Evolutionary conservation across 768 basidiomycete species (phyloP).

Genomic region (Boletus sp.): DNA sequence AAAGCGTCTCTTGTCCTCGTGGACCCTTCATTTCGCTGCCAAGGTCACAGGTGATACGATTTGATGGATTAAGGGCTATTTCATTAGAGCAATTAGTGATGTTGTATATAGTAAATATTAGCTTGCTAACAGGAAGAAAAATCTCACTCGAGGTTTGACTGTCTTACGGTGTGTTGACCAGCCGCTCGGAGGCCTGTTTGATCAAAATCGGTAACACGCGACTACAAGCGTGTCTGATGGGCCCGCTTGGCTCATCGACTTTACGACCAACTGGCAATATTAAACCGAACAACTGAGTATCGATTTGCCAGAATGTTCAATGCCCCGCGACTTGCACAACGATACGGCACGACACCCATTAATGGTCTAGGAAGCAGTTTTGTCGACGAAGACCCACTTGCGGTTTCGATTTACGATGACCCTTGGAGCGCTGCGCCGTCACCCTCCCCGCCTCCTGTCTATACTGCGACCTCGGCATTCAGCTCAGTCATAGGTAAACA

Average conservation of each 20-base stretch:
- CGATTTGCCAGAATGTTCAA: conserved; percentile 66
- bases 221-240: not conserved
- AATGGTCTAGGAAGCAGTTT: conserved; percentile 68
- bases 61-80: conserved; percentile 18
- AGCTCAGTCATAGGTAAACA: conserved; percentile 65
- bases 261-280: conserved; percentile 7
- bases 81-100: conserved; percentile 10
- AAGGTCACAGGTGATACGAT: conserved; percentile 50
- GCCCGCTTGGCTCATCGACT: conserved; percentile 13
- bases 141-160: not conserved
- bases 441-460: conserved; percentile 62
- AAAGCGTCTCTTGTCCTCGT: conserved; percentile 78
- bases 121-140: conserved; percentile 10
- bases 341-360: conserved; percentile 57
- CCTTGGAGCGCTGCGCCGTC: conserved; percentile 79
- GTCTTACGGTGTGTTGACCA: no score
- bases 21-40: conserved; percentile 92
- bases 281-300: conserved; percentile 9
- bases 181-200: not conserved
- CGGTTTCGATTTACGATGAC: conserved; percentile 75
- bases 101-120: conserved; percentile 24
- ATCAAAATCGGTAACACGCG: conserved; percentile 6
- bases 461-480: conserved; percentile 52
- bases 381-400: conserved; percentile 74
- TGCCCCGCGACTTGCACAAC: conserved; percentile 70